Conservation (phyloP, 1,284 basidiomycete genomes). For the Ustilago trichophora region DNA sequence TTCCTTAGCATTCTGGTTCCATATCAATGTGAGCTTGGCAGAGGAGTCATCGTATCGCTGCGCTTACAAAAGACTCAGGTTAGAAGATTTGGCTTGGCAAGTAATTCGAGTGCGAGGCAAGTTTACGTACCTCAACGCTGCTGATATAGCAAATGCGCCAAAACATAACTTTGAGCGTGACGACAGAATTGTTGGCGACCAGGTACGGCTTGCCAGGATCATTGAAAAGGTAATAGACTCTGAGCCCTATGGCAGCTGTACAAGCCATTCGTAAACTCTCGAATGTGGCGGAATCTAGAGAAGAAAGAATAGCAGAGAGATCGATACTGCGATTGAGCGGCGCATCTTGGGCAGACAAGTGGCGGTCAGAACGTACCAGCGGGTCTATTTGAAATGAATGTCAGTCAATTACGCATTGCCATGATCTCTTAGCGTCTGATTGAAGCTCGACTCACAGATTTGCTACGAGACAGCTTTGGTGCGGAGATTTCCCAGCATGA, state of each 20-base stretch:
- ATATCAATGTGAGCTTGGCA: conserved; percentile 1
- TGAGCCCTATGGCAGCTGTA: background rate
- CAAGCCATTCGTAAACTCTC: background rate
- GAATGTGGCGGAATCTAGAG: background rate
- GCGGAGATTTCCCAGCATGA: background rate
- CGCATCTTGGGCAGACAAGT: background rate
- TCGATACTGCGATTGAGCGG: too few species aligned
- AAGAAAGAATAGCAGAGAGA: background rate
- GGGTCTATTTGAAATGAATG: background rate
- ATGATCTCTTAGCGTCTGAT: background rate
- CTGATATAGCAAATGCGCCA: conserved; percentile 10
- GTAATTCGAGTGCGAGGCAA: too few species aligned
- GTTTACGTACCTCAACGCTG: conserved; percentile 10
- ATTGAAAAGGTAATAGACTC: conserved; percentile 2
- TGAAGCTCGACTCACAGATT: conserved; percentile 13
- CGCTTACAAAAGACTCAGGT: too few species aligned
- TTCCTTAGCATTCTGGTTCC: too few species aligned
- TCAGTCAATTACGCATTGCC: background rate
- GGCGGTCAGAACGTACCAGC: conserved; percentile 5
- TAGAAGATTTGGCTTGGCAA: too few species aligned
- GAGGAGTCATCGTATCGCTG: background rate
- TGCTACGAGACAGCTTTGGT: background rate
- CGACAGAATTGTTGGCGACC: conserved; percentile 8
- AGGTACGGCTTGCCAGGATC: conserved; percentile 2
- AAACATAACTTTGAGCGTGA: conserved; percentile 5